Percentiles rank a stretch among this genome's conserved stretches.
Evolutionary conservation across 148 eudicot genomes (phyloP).

Genomic region (Vaccinium vitisidaea): DNA sequence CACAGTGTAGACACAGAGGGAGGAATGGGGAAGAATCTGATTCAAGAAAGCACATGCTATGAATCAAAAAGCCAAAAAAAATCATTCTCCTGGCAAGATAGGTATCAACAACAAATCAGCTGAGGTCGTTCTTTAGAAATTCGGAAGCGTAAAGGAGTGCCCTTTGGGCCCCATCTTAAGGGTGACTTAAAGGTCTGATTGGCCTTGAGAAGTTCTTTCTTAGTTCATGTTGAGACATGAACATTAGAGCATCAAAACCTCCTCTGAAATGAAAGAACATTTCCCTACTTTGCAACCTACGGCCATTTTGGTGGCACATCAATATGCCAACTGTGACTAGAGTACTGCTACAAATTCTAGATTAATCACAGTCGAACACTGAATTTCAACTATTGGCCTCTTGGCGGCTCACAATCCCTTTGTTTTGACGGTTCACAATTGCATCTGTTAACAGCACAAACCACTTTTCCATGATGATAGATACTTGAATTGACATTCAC

Average conservation of each 20-base stretch:
- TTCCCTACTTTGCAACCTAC: not conserved
- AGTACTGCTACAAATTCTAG: too few species aligned
- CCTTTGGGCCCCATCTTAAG: not conserved
- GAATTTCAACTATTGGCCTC: not conserved
- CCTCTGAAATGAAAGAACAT: not conserved
- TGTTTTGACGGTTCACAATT: not conserved
- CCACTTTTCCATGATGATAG: not conserved
- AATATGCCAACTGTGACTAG: not conserved
- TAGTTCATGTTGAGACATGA: not conserved
- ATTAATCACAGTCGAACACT: not conserved
- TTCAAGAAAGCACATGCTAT: slow-evolving; percentile 36
- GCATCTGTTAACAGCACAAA: not conserved
- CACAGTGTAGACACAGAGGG: not conserved
- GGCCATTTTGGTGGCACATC: not conserved
- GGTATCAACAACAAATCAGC: slow-evolving; percentile 33
- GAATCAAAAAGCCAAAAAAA: slow-evolving; percentile 23
- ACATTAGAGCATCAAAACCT: not conserved
- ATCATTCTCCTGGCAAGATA: slow-evolving; percentile 15
- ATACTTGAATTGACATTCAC: slow-evolving; percentile 28
- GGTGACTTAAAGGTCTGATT: not conserved
- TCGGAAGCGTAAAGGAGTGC: slow-evolving; percentile 18
- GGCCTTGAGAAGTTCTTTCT: not conserved
- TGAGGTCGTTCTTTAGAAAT: slow-evolving; percentile 17
- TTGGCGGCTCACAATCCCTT: not conserved
- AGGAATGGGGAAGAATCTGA: slow-evolving; percentile 42